Base-by-base conservation (phyloP, 495 filamentous ascomycete species). In the Cudoniella acicularis region DNA sequence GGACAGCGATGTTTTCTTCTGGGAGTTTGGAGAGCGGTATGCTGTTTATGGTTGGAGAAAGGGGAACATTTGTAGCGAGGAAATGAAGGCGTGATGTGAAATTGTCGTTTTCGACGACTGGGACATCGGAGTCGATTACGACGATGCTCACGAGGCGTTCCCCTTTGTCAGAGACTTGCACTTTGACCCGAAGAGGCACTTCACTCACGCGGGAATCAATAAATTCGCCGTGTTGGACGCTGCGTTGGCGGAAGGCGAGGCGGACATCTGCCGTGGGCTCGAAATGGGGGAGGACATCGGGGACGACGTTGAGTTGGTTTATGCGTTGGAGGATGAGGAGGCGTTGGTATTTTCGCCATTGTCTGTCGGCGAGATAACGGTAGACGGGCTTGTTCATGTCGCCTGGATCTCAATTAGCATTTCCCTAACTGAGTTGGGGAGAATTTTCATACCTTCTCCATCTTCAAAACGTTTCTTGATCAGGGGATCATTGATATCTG, bases 301-400 rank as follows among this genome's bases (percentile, higher is more conserved):
- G 94, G 26, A 96, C 79, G 49, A 98, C 85, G 59, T 87, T 78
- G 78, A 98, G 89, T 71, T 96, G 91, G 21, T 83, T 79, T 66
- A 99, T 87, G 65, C 94, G 85, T 75, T 99, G 95, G 60, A 86
- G 79, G 49, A 96, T 79, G 57, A 97, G 75, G 50, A 79, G 81
- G 47, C 83, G 84, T 60, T 86, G 83, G 74, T 91, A 89, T 62
- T 85, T 79, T 58, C 87, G 83, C 95, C 95, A 99, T 77, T 93
- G 89, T 54, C 77, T 76, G 69, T 97, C 82, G 53, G 92, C 88
- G 49, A 98, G 84, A 69, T 87, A 86, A 41, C 93, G 90, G 78
- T 99, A 99, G 70, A 99, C 89, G 40, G 94, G 95, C 72, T 96
- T 94, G 74, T 83, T 87, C 92, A 97, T 93, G 69, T 97, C 91